Base-by-base conservation (phyloP, 208 protist species). In the Acanthamoeba triangularis region DNA sequence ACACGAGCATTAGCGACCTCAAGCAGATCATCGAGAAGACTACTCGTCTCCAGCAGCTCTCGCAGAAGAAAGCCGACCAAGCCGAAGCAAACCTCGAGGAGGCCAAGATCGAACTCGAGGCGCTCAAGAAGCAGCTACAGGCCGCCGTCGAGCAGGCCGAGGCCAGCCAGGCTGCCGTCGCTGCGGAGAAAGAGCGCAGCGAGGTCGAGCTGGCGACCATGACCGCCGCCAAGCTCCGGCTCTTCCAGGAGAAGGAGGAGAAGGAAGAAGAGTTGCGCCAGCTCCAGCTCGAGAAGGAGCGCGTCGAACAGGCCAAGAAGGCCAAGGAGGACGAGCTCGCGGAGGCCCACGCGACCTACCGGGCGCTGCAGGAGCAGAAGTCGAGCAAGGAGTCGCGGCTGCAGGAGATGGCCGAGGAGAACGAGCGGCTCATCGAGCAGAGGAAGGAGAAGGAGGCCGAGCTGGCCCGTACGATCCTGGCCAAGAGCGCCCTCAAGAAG, bases 1-100 rank as follows among this genome's bases (percentile, higher is more conserved):
- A 54, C 80, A 35, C 41, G 13, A 88, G 47, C 16, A 88, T 88
- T 49, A 65, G 5, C 49, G 80, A 88, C 52, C 18, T 88, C 28
- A 88, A 88, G 80, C 80, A 88, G 37, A 47, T 82, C 72, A 82
- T 82, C 72, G 72, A 82, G 14, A 82, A 82, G 33, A 82, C 72
- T 20, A 82, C 33, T 23, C 72, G 72, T 1, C 35, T 82, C 13
- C 72, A 52, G 37, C 72, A 82, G 33, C 6, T 49, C 11, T 41
- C 72, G 33, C 80, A 47, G 41, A 82, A 82, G 72, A 82, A 78
- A 59, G 65, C 47, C 47, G 87, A 76, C n/a, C 25, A 76, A 41
- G 87, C 20, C 28, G 47, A 93, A 25, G 59, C 30, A 2, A 72
- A 78, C 28, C 25, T 69, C 25, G 25, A 44, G n/a, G 87, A 93